Evolutionary conservation across 2,329 filamentous ascomycete species (phyloP), one percentile per base, ranked within the genome.

Genomic region (Tolypocladium endophyticum): DNA sequence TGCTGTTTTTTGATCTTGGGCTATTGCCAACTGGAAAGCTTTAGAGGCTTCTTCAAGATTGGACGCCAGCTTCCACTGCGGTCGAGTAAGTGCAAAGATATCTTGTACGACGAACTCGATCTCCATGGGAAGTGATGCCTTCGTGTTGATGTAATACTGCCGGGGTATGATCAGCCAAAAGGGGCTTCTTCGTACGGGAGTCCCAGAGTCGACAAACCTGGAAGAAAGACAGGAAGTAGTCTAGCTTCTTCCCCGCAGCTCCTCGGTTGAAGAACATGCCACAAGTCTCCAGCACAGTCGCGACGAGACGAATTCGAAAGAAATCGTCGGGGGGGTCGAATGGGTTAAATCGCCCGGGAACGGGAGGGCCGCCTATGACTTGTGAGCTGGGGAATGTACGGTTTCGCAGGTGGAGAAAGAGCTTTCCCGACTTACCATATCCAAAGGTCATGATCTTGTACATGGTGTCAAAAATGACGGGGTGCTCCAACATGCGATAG

Each of bases 51-150:
- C 94, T 58, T 95, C 87, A 7, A 94, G 73, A 64, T 88, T 89
- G 6, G 85, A 82, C 25, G 90, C 86, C 54, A 97, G 78, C 73
- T 94, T 95, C 94, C 93, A 99, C 70, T 97, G 89, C 5, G 94
- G 93, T 55, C 94, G 84, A 16, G 92, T 88, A 39, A 92, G 76
- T 33, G 87, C 86, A 74, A 89, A 97, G 0, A 90, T 92, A 71
- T 99, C 94, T 71, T 97, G 92, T 8, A 99, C 84, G 54, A 97
- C 87, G 71, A 99, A 99, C 61, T 99, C 94, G 55, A 97, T 90
- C 65, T 99, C 94, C 90, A 99, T 95, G 0, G 95, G 94, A 45
- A 97, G 75, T 0, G 89, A 81, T 25, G 93, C 86, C 74, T 99
- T 99, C 25, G 90, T 92, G 68, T 89, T 87, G 65, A 97, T 88